phyloP scores from a whole-genome alignment of 2,329 filamentous ascomycete species.

The Zasmidium citrigriseum region DNA sequence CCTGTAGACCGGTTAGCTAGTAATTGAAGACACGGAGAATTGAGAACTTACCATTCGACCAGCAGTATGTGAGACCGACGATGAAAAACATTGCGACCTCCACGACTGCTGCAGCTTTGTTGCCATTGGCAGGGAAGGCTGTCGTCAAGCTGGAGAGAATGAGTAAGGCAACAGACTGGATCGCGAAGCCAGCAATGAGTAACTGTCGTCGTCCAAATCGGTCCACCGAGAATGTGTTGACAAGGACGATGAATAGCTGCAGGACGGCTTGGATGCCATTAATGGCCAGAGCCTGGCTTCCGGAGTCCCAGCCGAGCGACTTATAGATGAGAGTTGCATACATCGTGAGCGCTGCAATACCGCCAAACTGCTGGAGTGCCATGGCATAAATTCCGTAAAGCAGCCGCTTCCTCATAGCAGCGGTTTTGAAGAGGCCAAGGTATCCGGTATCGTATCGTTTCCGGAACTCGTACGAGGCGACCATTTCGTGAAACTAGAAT shows the following conservation, averaged over 20 bases:
- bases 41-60: constrained; percentile 38
- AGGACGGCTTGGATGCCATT: constrained; percentile 43
- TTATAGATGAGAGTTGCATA: constrained; percentile 43
- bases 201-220: constrained; percentile 38
- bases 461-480: constrained; percentile 39
- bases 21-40: no score
- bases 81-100: constrained; percentile 48
- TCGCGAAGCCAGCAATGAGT: constrained; percentile 39
- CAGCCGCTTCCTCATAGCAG: constrained; percentile 40
- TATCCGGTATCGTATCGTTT: constrained; percentile 36
- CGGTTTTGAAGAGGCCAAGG: constrained; percentile 35
- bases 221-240: constrained; percentile 45
- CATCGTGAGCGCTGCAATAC: constrained; percentile 37
- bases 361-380: constrained; percentile 27
- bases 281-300: constrained; percentile 40
- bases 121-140: constrained; percentile 39
- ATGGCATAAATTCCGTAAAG: constrained; percentile 41
- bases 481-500: constrained; percentile 39
- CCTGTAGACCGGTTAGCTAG: constrained; percentile 10
- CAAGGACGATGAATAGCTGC: constrained; percentile 42
- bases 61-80: constrained; percentile 45
- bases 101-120: constrained; percentile 41
- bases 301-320: constrained; percentile 40
- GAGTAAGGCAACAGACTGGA: constrained; percentile 40
- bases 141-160: constrained; percentile 43